Percentiles rank a stretch among this genome's conserved stretches.
Conservation (phyloP, 805 yeast genomes). For the Maudiozyma turicensis region DNA sequence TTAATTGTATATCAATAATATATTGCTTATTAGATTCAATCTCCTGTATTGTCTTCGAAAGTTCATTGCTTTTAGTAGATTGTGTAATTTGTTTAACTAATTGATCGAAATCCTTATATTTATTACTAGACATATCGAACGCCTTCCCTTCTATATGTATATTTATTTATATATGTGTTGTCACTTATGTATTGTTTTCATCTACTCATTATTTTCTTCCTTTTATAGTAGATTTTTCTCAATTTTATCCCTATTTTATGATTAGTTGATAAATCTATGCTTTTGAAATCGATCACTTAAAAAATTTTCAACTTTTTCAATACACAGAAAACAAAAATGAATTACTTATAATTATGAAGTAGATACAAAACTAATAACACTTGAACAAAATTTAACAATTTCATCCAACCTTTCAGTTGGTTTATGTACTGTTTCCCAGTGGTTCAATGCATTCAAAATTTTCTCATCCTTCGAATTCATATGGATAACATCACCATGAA, state of each 20-base stretch:
- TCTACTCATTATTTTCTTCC: too few relatives aligned
- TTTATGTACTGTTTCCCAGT: constrained; percentile 39
- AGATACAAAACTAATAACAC: constrained; percentile 56
- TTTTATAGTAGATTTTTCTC: background rate
- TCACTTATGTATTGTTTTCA: background rate
- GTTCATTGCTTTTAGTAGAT: constrained; percentile 6
- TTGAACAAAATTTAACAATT: constrained; percentile 68
- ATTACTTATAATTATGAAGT: constrained; percentile 8
- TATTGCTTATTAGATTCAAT: constrained; percentile 22
- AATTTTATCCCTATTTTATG: background rate
- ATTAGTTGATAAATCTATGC: too few relatives aligned
- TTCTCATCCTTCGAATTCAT: constrained; percentile 30
- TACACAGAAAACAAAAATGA: background rate
- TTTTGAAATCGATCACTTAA: too few relatives aligned
- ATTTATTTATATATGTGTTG: background rate
- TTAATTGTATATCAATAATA: constrained; percentile 20
- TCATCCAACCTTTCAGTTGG: constrained; percentile 49
- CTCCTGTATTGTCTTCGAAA: constrained; percentile 12
- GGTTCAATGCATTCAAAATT: constrained; percentile 38
- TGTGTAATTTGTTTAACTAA: constrained; percentile 3
- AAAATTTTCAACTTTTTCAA: background rate
- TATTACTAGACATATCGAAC: background rate
- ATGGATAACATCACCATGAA: constrained; percentile 73
- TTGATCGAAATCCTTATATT: constrained; percentile 4
- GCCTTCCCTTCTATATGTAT: background rate